phyloP scores from a whole-genome alignment of 1,139 yeast genomes.

The Protomyces arabidopsidicola region DNA sequence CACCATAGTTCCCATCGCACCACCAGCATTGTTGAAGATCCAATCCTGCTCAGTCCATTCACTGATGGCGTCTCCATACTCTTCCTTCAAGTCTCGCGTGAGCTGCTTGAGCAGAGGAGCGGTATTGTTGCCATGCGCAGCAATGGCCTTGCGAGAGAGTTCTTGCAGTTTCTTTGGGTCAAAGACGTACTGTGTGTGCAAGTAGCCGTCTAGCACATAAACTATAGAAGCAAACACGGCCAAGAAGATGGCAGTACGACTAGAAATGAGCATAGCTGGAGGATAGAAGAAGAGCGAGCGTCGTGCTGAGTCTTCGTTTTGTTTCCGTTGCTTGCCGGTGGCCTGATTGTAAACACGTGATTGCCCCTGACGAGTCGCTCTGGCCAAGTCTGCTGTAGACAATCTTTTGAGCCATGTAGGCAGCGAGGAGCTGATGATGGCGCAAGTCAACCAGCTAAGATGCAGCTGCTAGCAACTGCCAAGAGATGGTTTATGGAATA shows the following conservation, averaged over 20 bases:
- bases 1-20: constrained; percentile 98
- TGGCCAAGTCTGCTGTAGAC: no score
- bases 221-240: constrained; percentile 4
- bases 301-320: no score
- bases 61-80: constrained; percentile 67
- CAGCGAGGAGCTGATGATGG: no score
- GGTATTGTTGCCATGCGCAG: constrained; percentile 54
- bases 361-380: neutral
- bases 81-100: constrained; percentile 54
- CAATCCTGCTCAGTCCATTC: constrained; percentile 71
- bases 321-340: neutral
- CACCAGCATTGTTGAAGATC: constrained; percentile 97
- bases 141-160: constrained; percentile 45
- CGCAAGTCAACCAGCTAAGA: no score
- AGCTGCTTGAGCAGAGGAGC: constrained; percentile 55
- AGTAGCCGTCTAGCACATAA: constrained; percentile 11
- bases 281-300: no score
- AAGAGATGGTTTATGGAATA: no score
- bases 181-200: constrained; percentile 39
- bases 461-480: no score
- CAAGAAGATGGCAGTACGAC: neutral
- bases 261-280: neutral
- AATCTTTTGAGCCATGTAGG: no score
- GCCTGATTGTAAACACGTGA: neutral
- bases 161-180: constrained; percentile 48